These are phyloP conservation scores for Sugiyamaella qingdaonensis DNA, from an alignment of 805 yeast genomes.

Conservation along the genomic window DNA sequence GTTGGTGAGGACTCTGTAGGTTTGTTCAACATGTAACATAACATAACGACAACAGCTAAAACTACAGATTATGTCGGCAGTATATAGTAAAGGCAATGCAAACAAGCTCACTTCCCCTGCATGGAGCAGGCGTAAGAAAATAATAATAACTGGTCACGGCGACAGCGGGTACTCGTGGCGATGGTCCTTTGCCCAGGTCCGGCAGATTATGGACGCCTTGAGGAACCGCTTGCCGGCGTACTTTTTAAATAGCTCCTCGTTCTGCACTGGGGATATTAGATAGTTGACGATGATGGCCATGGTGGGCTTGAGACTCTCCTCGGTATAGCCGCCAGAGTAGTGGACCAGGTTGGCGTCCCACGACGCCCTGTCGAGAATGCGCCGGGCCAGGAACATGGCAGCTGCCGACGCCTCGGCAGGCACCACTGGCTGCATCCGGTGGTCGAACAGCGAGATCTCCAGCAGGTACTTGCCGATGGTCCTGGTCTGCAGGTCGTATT, in stretches of 20 bases:
- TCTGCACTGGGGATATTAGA: conserved; percentile 69
- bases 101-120: background rate
- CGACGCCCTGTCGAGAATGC: conserved; percentile 57
- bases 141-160: background rate
- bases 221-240: conserved; percentile 85
- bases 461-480: conserved; percentile 80
- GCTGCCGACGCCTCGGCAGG: conserved; percentile 85
- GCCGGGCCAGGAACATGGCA: conserved; percentile 78
- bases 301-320: conserved; percentile 65
- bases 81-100: background rate
- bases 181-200: conserved; percentile 32
- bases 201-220: conserved; percentile 46
- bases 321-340: conserved; percentile 86
- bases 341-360: conserved; percentile 88
- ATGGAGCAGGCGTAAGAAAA: background rate
- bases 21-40: too few relatives aligned
- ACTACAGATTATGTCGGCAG: background rate
- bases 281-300: conserved; percentile 73
- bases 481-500: conserved; percentile 77
- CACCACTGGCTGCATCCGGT: conserved; percentile 62
- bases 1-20: too few relatives aligned
- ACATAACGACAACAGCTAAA: background rate
- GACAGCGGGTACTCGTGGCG: background rate
- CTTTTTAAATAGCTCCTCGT: conserved; percentile 90
- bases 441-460: conserved; percentile 73